phyloP scores from a whole-genome alignment of 78 protist species.

The Guillardia theta region DNA sequence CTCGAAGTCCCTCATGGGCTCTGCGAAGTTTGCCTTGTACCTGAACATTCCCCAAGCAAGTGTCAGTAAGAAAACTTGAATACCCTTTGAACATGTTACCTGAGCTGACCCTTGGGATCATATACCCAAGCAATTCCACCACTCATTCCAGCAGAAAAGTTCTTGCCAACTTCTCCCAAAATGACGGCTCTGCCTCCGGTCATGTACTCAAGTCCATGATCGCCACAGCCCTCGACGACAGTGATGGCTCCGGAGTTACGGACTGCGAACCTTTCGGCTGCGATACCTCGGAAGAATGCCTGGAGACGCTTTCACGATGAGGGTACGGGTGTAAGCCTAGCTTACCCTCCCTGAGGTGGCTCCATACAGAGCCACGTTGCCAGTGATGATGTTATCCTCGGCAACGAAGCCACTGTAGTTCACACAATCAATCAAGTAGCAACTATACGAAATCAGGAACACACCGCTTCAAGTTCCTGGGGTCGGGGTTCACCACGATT shows the following conservation, averaged over 20 bases:
- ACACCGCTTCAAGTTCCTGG: not conserved
- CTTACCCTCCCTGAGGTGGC: slow-evolving; percentile 68
- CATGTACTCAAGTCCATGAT: slow-evolving; percentile 91
- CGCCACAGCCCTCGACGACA: slow-evolving; percentile 85
- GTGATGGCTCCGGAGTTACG: slow-evolving; percentile 68
- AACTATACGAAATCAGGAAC: no score
- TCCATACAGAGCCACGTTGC: slow-evolving; percentile 75
- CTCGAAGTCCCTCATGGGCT: slow-evolving; percentile 17
- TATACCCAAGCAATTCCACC: slow-evolving; percentile 84
- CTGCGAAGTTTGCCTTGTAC: slow-evolving; percentile 35
- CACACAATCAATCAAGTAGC: no score
- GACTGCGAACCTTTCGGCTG: slow-evolving; percentile 77
- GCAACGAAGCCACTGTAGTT: slow-evolving; percentile 46
- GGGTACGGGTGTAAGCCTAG: no score
- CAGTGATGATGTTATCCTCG: slow-evolving; percentile 65
- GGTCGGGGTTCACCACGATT: slow-evolving; percentile 28
- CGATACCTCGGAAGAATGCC: slow-evolving; percentile 66
- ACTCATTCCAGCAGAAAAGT: slow-evolving; percentile 75
- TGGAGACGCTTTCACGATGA: no score
- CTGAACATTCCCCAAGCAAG: no score
- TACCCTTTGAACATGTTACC: not conserved
- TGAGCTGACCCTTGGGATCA: slow-evolving; percentile 49
- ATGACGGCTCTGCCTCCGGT: slow-evolving; percentile 81
- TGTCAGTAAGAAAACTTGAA: slow-evolving; percentile 7
- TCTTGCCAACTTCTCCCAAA: slow-evolving; percentile 58